A percentile compares a stretch with the other conserved stretches of the same genome.
phyloP scores from a whole-genome alignment of 1,284 basidiomycete species.

The Ganoderma lucidum region DNA sequence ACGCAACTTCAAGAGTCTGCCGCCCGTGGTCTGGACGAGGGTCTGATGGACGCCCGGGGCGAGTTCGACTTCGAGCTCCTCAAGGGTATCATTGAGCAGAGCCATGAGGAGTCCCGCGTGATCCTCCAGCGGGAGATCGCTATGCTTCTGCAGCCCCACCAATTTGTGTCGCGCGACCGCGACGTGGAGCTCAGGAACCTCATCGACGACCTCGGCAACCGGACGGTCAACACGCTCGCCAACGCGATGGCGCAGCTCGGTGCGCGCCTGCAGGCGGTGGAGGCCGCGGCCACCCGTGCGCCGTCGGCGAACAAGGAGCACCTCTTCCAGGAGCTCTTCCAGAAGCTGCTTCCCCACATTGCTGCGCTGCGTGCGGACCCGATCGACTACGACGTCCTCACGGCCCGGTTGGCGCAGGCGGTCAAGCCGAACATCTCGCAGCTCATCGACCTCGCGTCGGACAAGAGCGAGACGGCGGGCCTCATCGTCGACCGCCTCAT shows the following conservation, averaged over 20 bases:
- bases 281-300: slow-evolving; percentile 43
- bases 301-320: slow-evolving; percentile 57
- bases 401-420: slow-evolving; percentile 75
- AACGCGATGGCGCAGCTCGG: slow-evolving; percentile 68
- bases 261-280: slow-evolving; percentile 64
- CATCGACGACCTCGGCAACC: slow-evolving; percentile 64
- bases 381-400: slow-evolving; percentile 81
- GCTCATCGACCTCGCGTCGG: slow-evolving; percentile 84
- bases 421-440: slow-evolving; percentile 88
- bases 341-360: slow-evolving; percentile 67
- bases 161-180: slow-evolving; percentile 27
- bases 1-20: slow-evolving; percentile 71
- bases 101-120: slow-evolving; percentile 64
- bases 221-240: slow-evolving; percentile 64
- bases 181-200: slow-evolving; percentile 40
- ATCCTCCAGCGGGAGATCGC: slow-evolving; percentile 67
- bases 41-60: slow-evolving; percentile 72
- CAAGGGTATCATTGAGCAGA: slow-evolving; percentile 72
- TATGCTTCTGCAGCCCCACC: slow-evolving; percentile 46
- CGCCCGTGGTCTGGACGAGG: slow-evolving; percentile 64
- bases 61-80: slow-evolving; percentile 82
- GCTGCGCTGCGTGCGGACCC: slow-evolving; percentile 64
- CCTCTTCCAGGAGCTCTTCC: slow-evolving; percentile 66
- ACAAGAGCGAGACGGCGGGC: slow-evolving; percentile 84
- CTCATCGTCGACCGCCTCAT: slow-evolving; percentile 79